Base-by-base conservation (phyloP, 1,139 yeast genomes). In the Debaryomyces psychrophilus region DNA sequence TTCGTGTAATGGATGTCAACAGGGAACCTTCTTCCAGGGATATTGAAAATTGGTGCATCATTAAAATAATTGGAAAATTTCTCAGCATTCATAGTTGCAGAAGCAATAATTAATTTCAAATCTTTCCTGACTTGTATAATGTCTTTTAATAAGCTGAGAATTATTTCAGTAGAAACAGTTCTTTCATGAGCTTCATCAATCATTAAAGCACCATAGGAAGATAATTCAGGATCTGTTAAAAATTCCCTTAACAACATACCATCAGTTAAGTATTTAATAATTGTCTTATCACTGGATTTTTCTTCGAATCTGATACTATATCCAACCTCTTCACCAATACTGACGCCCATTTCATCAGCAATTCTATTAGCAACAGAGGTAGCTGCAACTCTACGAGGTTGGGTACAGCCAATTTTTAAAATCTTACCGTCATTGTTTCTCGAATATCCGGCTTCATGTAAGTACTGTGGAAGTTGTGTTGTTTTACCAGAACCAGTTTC, bases 161-260 rank as follows among this genome's bases (percentile, higher is more conserved):
- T 62, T n/a, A 93, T 82, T 65, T 93, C 99, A 0, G 98, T 92
- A n/a, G 89, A 85, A 23, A 92, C 68, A 0, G 98, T 92, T 47
- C 99, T 77, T 63, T 93, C 99, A 61, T 93, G 99, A 0, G 99
- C 98, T 67, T 93, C 99, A 67, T 93, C 99, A 53, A 93, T 87
- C 87, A 93, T 90, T 45, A 93, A 71, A 0, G 88, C 95, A 1
- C 93, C 82, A 60, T 90, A 92, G 3, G 70, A 68, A 0, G 80
- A 68, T 4, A 92, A 68, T 39, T 77, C 79, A 0, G 96, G 90
- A 57, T 92, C 97, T 1, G 78, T 76, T 43, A 90, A 66, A 59
- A 90, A 87, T 65, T 93, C 98, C 50, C 98, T 71, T 23, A 93
- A 65, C 8, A 93, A 72, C 88, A 90, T 90, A 74, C 98, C 98